Conservation (phyloP, 306 rosid genomes). For the Sicyos edulis region DNA sequence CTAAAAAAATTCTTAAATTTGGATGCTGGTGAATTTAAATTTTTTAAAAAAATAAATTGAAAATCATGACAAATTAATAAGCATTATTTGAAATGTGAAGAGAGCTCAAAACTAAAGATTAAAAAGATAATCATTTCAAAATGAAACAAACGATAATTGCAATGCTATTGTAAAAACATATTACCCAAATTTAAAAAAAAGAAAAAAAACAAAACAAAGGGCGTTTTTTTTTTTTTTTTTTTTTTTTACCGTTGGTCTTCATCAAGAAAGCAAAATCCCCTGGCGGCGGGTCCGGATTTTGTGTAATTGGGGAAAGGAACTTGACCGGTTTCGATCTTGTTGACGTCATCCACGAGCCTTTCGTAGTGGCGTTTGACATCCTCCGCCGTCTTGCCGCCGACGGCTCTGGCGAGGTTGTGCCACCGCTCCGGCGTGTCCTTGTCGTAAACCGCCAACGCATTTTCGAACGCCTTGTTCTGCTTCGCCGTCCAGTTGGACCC, state of each 20-base stretch:
- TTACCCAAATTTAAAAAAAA: not conserved
- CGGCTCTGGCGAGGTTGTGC: slow-evolving; percentile 66
- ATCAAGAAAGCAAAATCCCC: slow-evolving; percentile 30
- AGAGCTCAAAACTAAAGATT: too few species aligned
- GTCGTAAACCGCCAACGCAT: slow-evolving; percentile 57
- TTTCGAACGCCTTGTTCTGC: slow-evolving; percentile 76
- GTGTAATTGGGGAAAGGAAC: slow-evolving; percentile 64
- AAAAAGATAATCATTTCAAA: too few species aligned
- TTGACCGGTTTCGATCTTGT: slow-evolving; percentile 60
- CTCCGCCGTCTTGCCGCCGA: slow-evolving; percentile 67
- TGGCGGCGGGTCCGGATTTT: slow-evolving; percentile 27
- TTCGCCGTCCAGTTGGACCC: slow-evolving; percentile 45
- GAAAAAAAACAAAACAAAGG: too few species aligned
- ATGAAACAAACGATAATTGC: too few species aligned
- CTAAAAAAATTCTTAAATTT: too few species aligned
- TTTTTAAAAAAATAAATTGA: too few species aligned
- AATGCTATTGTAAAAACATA: too few species aligned
- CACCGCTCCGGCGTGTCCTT: slow-evolving; percentile 60
- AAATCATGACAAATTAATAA: too few species aligned
- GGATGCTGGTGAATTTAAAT: too few species aligned
- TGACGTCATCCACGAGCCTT: slow-evolving; percentile 56
- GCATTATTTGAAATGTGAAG: too few species aligned
- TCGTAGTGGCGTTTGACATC: slow-evolving; percentile 68
- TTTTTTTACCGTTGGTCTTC: slow-evolving; percentile 36
- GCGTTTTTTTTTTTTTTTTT: too few species aligned